Conservation (phyloP, 2,329 filamentous ascomycete genomes). For the Purpureocillium lavendulum region DNA sequence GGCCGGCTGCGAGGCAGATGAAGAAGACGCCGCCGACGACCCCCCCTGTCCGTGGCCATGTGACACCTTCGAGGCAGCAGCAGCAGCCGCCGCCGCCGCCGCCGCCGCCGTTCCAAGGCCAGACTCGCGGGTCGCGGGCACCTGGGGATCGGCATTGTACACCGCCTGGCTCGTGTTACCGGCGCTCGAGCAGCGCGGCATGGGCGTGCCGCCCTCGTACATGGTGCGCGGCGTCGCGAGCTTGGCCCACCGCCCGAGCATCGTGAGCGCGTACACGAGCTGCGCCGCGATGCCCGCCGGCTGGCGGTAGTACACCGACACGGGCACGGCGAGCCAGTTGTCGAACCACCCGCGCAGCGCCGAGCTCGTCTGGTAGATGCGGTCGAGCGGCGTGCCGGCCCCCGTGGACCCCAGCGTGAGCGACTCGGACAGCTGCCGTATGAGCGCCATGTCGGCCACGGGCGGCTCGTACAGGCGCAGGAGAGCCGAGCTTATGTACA, state of each 20-base stretch:
- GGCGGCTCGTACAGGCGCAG: slow-evolving; percentile 42
- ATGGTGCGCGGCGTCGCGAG: slow-evolving; percentile 29
- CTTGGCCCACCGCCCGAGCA: slow-evolving; percentile 43
- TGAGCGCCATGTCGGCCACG: slow-evolving; percentile 27
- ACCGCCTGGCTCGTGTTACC: slow-evolving; percentile 9
- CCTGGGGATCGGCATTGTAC: slow-evolving; percentile 15
- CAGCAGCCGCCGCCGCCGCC: background rate
- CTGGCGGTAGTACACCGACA: slow-evolving; percentile 32
- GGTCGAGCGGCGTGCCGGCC: slow-evolving; percentile 35
- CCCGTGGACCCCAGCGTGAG: slow-evolving; percentile 27
- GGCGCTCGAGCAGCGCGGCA: slow-evolving; percentile 16
- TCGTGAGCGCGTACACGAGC: slow-evolving; percentile 40
- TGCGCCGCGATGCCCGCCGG: slow-evolving; percentile 37
- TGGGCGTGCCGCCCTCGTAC: slow-evolving; percentile 13
- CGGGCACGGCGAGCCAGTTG: slow-evolving; percentile 35
- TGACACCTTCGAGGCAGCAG: background rate
- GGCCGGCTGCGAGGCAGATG: too few relatives aligned
- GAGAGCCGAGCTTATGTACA: slow-evolving; percentile 29
- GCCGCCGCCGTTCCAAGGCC: background rate
- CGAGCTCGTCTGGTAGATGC: slow-evolving; percentile 39
- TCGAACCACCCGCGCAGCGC: slow-evolving; percentile 42
- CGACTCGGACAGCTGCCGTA: slow-evolving; percentile 34
- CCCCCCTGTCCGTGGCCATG: too few relatives aligned
- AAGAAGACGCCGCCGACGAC: too few relatives aligned
- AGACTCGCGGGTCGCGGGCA: slow-evolving; percentile 7